Evolutionary conservation across 2,329 filamentous ascomycete genomes (phyloP), one percentile per base, ranked within the genome.

Genomic region (Thelonectria rubi): DNA sequence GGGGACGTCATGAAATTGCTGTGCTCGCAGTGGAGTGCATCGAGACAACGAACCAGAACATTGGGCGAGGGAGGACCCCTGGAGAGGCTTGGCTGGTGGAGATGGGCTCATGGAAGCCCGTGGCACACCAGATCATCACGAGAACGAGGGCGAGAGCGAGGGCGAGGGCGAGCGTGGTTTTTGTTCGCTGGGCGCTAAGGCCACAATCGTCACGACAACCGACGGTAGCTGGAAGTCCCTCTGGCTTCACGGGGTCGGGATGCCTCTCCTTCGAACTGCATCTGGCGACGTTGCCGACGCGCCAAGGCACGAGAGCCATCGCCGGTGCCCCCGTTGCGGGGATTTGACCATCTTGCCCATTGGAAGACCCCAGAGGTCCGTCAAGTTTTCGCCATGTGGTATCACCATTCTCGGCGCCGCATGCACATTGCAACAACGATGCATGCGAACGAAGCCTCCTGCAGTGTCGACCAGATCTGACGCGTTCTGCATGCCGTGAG

Each of bases 141-240:
- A 62, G 43, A 45, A 46, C 32, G 34, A 51, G 58, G 45, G 30
- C 51, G 39, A 49, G 40, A 45, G 42, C 48, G 39, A 51, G 37
- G 15, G 49, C 30, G 43, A 3, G 3, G 14, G 5, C 3, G 43
- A 43, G 34, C 14, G 26, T 11, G 9, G 32, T 11, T 34, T 34
- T 34, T 45, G 32, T 47, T 20, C 14, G 21, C 17, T 17, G 26
- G 24, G 48, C 45, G 37, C 58, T 55, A 45, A 47, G 32, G 39
- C 47, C 46, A 18, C 10, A 64, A 69, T 71, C 43, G 69, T 67
- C 67, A 65, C 52, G 69, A 67, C 69, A 71, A 71, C 69, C 40
- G 60, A 55, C 47, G 51, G 58, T 30, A 50, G 37, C 4, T 7
- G 7, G 42, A 43, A 14, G 11, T 12, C 12, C 17, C 40, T 11